A percentile compares a stretch with the other conserved stretches of the same genome.
Evolutionary conservation across 1,139 yeast genomes (phyloP).

Genomic region (Geotrichum carabidarum): DNA sequence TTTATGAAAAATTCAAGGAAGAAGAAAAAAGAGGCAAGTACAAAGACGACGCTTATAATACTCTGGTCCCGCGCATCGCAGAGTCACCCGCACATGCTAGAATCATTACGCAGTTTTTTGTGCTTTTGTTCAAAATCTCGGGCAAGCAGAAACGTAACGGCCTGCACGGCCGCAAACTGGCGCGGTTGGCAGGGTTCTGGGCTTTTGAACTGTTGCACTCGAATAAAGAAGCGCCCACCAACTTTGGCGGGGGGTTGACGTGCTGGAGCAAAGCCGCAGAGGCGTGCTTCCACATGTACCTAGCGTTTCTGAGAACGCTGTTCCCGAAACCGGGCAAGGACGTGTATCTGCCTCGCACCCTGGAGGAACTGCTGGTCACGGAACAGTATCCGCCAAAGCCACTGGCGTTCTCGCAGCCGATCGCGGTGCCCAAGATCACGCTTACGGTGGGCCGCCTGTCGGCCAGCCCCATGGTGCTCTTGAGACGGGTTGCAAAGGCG

Average conservation of each 20-base stretch:
- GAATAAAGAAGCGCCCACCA: conserved; percentile 32
- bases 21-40: conserved; percentile 51
- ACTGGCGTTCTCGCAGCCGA: conserved; percentile 38
- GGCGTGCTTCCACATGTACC: conserved; percentile 74
- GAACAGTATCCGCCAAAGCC: conserved; percentile 36
- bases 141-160: conserved; percentile 75
- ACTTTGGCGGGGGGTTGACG: conserved; percentile 65
- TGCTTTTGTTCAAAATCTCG: conserved; percentile 67
- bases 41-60: conserved; percentile 67
- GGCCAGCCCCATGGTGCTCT: conserved; percentile 50
- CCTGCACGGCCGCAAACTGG: conserved; percentile 71
- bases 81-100: conserved; percentile 85
- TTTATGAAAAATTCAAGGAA: conserved; percentile 63
- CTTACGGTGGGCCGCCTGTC: conserved; percentile 63
- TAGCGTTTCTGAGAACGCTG: conserved; percentile 76
- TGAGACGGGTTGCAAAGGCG: conserved; percentile 59
- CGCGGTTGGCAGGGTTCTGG: conserved; percentile 84
- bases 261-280: conserved; percentile 70
- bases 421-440: conserved; percentile 63
- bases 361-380: conserved; percentile 49
- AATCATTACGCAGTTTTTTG: conserved; percentile 81
- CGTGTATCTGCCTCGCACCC: conserved; percentile 22
- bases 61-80: conserved; percentile 76
- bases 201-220: conserved; percentile 54
- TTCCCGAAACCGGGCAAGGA: conserved; percentile 19